Conservation (phyloP, 1,284 basidiomycete genomes). For the Cutaneotrichosporon dermatis region DNA sequence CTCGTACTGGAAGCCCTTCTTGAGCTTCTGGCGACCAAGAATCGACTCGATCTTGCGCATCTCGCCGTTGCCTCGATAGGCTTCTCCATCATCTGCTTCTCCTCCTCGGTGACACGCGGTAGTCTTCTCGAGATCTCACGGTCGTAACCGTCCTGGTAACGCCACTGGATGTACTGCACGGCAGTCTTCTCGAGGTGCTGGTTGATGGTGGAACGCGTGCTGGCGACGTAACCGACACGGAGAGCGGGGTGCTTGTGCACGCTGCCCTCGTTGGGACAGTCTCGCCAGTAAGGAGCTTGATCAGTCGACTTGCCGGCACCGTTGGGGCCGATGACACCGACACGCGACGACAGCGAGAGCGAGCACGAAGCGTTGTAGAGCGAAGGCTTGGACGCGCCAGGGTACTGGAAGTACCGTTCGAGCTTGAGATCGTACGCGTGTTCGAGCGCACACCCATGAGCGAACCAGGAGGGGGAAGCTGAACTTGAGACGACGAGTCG, state of each 20-base stretch:
- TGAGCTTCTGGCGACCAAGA: conserved; percentile 96
- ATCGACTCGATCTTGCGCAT: conserved; percentile 79
- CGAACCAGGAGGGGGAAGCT: conserved; percentile 93
- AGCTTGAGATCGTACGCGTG: conserved; percentile 94
- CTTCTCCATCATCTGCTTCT: conserved; percentile 72
- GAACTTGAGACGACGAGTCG: conserved; percentile 93
- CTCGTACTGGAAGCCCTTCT: conserved; percentile 93
- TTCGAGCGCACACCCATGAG: conserved; percentile 97
- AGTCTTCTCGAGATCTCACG: conserved; percentile 89
- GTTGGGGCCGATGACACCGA: conserved; percentile 92
- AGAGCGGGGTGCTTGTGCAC: conserved; percentile 95
- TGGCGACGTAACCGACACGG: conserved; percentile 98
- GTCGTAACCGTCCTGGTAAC: conserved; percentile 98
- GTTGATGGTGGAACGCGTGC: conserved; percentile 94
- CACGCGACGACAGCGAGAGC: conserved; percentile 84
- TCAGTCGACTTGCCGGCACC: conserved; percentile 98
- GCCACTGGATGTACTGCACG: conserved; percentile 95
- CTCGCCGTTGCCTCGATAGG: conserved; percentile 89
- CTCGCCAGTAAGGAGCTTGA: conserved; percentile 96
- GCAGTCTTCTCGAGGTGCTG: conserved; percentile 91
- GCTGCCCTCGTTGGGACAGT: conserved; percentile 82
- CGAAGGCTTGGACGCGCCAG: conserved; percentile 76
- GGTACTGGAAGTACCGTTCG: conserved; percentile 89
- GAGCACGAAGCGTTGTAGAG: conserved; percentile 86
- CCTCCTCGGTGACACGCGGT: conserved; percentile 91